Base-by-base conservation (phyloP, 2,329 filamentous ascomycete genomes). In the Metarhizium humberi region DNA sequence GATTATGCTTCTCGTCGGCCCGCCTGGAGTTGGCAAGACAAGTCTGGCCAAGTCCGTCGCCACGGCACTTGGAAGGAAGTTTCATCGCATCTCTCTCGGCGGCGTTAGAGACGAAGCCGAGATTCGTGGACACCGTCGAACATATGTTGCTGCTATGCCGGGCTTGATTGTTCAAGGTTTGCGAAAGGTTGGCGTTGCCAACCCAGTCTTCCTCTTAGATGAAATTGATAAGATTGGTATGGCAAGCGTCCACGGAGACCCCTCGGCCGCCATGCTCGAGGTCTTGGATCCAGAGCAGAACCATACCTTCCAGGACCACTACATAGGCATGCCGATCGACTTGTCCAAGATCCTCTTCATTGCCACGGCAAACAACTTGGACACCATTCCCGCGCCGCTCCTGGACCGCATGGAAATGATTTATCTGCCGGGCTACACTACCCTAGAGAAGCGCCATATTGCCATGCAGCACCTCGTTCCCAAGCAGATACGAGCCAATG, bases 111-210 rank as follows among this genome's bases (percentile, higher is more conserved):
- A 99, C 65, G 94, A 99, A 70, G 94, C 94, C 16, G 94, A 99
- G 73, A 97, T 99, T 57, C 84, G 94, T 57, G 94, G 94, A 10
- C 94, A 99, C 71, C 82, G 94, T 55, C 81, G 94, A 62, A 99
- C 94, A 0, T 99, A 99, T 67, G 94, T 99, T 56, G 94, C 94
- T 25, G 94, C 94, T n/a, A 96, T 99, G 92, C 94, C 94, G 10
- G 94, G 94, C 54, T 78, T 97, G 55, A 88, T 99, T 57, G 92
- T 97, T 34, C 92, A 91, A 68, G 94, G 92, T 0, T 70, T 99
- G 55, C 92, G 94, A 74, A 99, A 97, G 74, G 92, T 95, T 36
- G 92, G 92, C 50, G 92, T 97, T 20, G 84, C 90, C 3, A 99
- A 99, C 67, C 94, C 94, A 0, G 92, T 99, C 55, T 89, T 99